Evolutionary conservation across 108 stramenopile genomes (phyloP).

Genomic region (Cyclotella cryptica): DNA sequence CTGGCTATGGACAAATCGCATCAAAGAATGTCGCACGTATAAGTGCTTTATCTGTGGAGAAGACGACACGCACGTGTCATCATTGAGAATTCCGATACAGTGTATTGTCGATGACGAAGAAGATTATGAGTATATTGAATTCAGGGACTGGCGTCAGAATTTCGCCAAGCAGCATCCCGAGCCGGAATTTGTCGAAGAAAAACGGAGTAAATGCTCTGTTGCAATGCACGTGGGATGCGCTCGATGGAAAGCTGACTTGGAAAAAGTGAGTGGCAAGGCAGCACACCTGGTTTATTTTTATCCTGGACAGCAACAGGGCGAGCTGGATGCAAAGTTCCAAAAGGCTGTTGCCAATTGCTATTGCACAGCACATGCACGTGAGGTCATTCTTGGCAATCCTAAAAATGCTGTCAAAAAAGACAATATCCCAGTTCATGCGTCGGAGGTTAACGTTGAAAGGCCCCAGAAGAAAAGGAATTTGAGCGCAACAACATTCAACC

Average conservation of each 20-base stretch:
- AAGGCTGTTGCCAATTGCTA: conserved; percentile 32
- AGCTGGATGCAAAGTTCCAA: not conserved
- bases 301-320: conserved; percentile 17
- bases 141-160: conserved; percentile 10
- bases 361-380: conserved; percentile 32
- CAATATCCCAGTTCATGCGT: not conserved
- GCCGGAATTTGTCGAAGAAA: not conserved
- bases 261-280: conserved; percentile 15
- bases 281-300: conserved; percentile 26
- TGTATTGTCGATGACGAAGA: conserved; percentile 52
- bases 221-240: conserved; percentile 45
- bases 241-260: conserved; percentile 24
- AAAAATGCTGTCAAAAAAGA: conserved; percentile 1
- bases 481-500: not conserved
- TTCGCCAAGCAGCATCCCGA: conserved; percentile 7
- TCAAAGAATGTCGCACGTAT: conserved; percentile 36
- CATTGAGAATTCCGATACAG: conserved; percentile 56
- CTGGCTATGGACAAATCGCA: not conserved
- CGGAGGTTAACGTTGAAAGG: not conserved
- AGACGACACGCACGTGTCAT: conserved; percentile 15
- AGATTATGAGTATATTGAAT: conserved; percentile 21
- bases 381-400: conserved; percentile 26
- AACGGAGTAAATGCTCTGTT: conserved; percentile 13
- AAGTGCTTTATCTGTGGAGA: conserved; percentile 60
- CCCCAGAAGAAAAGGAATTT: not conserved